Evolutionary conservation across 306 rosid species (phyloP).

Genomic region (Vigna reflexopilosa): DNA sequence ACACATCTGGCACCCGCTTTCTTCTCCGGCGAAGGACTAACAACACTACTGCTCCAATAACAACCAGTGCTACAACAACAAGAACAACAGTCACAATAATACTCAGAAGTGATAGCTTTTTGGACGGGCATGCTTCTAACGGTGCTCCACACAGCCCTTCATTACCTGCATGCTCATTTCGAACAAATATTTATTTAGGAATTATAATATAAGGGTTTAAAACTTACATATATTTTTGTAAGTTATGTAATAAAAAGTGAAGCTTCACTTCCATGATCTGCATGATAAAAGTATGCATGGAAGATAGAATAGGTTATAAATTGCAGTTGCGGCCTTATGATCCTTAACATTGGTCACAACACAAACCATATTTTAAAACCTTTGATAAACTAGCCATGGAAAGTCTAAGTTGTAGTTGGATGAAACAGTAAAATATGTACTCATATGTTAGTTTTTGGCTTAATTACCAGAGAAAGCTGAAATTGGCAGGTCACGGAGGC

Average conservation of each 20-base stretch:
- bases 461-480: constrained; percentile 64
- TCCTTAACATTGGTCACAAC: no score
- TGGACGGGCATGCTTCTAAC: constrained; percentile 47
- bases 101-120: constrained; percentile 42
- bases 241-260: no score
- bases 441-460: no score
- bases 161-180: constrained; percentile 61
- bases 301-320: no score
- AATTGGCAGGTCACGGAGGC: constrained; percentile 44
- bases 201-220: not conserved
- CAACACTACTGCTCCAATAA: constrained; percentile 52
- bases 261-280: no score
- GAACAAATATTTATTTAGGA: not conserved
- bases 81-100: constrained; percentile 51
- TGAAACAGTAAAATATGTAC: not conserved
- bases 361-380: no score
- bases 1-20: not conserved
- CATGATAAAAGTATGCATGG: no score
- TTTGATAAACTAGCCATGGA: no score
- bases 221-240: no score
- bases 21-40: constrained; percentile 51
- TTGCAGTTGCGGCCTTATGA: no score
- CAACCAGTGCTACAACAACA: constrained; percentile 47
- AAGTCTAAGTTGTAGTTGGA: not conserved
- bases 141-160: constrained; percentile 78